Evolutionary conservation across 1,284 basidiomycete species (phyloP), one percentile per base, ranked within the genome.

Genomic region (Phenoliferia sp.): DNA sequence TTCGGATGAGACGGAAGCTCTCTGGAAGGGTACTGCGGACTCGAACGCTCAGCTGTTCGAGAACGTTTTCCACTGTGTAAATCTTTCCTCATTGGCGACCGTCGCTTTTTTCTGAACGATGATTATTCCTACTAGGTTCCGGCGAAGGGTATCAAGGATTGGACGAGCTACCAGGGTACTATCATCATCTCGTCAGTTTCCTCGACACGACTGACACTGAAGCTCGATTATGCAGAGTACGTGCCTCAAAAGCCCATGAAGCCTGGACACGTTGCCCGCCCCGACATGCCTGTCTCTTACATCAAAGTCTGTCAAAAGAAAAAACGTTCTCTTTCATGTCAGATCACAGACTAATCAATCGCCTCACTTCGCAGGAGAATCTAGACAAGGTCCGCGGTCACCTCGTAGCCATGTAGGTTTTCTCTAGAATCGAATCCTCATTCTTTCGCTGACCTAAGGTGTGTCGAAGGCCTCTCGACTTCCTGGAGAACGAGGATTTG

Each of bases 1-100:
- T 33, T 80, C 84, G 2, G 85, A 87, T 31, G 80, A 83, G 34
- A 87, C 87, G 29, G 75, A 85, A 16, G 72, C 81, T 6, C 80
- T 93, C 3, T 89, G 89, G 87, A 84, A 83, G 62, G 82, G 82
- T 50, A 94, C 90, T 0, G 68, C 70, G 0, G 39, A 55, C 1
- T 57, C 31, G 33, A 72, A 72, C 60, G 36, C 91, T 61, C 87
- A 88, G 75, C 83, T 90, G 66, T 94, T 90, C 75, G 86, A 87
- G 3, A 89, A 93, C 77, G 78, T 94, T 62, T 94, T 94, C 84
- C 84, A 86, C 52, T 86, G 88, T 61, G 86, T 58, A 7, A 1
- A 31, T 15, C 15, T 31, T 55, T 29, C 9, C 54, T 31, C 4
- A 9, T 2, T 55, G 10, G 22, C n/a, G 12, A 44, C 22, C 39